phyloP scores from a whole-genome alignment of 495 filamentous ascomycete species.

The Daldinia decipiens region DNA sequence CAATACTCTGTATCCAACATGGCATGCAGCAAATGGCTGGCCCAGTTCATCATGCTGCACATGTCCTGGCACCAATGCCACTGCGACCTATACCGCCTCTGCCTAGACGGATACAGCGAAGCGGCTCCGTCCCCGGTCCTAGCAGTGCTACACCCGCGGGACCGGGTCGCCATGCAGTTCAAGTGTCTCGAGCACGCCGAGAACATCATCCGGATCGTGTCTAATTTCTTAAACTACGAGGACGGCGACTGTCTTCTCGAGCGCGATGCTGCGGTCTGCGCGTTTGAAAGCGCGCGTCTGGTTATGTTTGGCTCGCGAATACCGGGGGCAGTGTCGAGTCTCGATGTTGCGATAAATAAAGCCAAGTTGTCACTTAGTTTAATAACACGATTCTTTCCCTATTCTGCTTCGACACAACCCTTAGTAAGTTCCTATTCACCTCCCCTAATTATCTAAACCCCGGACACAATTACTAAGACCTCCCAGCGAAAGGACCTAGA shows the following conservation, averaged over 20 bases:
- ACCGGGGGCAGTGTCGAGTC: slow-evolving; percentile 29
- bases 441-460: neutral
- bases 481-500: slow-evolving; percentile 38
- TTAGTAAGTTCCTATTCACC: slow-evolving; percentile 23
- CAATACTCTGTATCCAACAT: slow-evolving; percentile 39
- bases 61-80: slow-evolving; percentile 48
- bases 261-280: slow-evolving; percentile 45
- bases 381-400: slow-evolving; percentile 43
- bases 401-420: slow-evolving; percentile 41
- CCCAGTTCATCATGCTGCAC: slow-evolving; percentile 46
- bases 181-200: slow-evolving; percentile 46
- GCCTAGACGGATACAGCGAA: slow-evolving; percentile 45
- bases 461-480: neutral
- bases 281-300: slow-evolving; percentile 45
- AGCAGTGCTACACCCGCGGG: slow-evolving; percentile 27
- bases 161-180: slow-evolving; percentile 37
- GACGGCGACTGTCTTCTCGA: slow-evolving; percentile 33
- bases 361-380: slow-evolving; percentile 35
- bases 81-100: slow-evolving; percentile 48
- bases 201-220: slow-evolving; percentile 43
- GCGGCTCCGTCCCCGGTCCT: slow-evolving; percentile 43
- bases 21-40: slow-evolving; percentile 29
- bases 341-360: slow-evolving; percentile 39
- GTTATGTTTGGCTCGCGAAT: slow-evolving; percentile 45
- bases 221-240: slow-evolving; percentile 36